A percentile compares a stretch with the other conserved stretches of the same genome.
phyloP scores from a whole-genome alignment of 257 asterid species.

The Primulina eburnea region DNA sequence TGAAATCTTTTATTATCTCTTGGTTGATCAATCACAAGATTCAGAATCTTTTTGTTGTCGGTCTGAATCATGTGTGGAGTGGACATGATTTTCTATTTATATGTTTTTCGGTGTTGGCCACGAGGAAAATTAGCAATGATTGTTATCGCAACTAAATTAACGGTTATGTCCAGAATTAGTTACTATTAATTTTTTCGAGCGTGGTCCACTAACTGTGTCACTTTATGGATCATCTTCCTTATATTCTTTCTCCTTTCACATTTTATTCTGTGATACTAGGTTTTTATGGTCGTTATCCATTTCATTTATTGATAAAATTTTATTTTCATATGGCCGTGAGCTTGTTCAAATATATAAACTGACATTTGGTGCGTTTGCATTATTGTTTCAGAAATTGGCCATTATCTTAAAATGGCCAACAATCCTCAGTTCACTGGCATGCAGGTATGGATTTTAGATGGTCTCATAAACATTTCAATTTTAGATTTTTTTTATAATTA shows the following conservation, averaged over 20 bases:
- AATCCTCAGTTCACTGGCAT: slow-evolving; percentile 45
- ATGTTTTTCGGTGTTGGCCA: slow-evolving; percentile 10
- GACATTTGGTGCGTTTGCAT: slow-evolving; percentile 18
- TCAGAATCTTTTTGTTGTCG: neutral
- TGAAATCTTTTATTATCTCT: slow-evolving; percentile 5
- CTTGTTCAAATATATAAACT: slow-evolving; percentile 10
- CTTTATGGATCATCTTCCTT: slow-evolving; percentile 3
- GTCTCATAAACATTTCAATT: slow-evolving; percentile 11
- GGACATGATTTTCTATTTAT: neutral
- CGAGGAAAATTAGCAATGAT: slow-evolving; percentile 17
- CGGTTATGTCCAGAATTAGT: slow-evolving; percentile 11
- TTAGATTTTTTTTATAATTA: neutral
- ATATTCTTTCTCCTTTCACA: slow-evolving; percentile 1
- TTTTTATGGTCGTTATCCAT: neutral
- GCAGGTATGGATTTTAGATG: slow-evolving; percentile 37
- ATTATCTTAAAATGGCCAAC: slow-evolving; percentile 44
- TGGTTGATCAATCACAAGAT: slow-evolving; percentile 2
- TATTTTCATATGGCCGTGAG: neutral
- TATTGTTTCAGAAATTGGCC: slow-evolving; percentile 35
- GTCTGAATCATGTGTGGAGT: slow-evolving; percentile 1
- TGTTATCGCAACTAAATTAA: slow-evolving; percentile 10
- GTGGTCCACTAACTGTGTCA: slow-evolving; percentile 3
- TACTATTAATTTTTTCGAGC: neutral
- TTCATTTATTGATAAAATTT: neutral
- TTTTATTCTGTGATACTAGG: slow-evolving; percentile 11